Evolutionary conservation across 495 filamentous ascomycete species (phyloP), one percentile per base, ranked within the genome.

Genomic region (Talaromyces trachyspermus): DNA sequence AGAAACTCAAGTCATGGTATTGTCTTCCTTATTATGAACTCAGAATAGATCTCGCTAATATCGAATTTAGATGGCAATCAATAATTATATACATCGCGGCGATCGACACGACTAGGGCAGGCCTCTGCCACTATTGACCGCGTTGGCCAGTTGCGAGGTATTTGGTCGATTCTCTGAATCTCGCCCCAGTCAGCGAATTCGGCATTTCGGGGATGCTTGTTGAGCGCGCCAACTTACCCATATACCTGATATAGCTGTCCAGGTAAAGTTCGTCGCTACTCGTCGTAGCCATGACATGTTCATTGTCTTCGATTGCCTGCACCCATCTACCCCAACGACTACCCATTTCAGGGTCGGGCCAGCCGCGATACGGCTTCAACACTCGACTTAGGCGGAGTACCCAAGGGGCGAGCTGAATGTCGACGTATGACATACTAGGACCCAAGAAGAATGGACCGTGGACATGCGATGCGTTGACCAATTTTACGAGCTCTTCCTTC

Each of bases 341-440:
- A 5, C 79, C 83, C 11, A 74, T 69, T 49, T 82, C 74, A 7
- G 88, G 78, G 38, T 86, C 81, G 20, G 80, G 79, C 87, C 87
- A 95, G 24, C 78, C 82, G 18, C 85, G 77, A 56, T 90, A 90
- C n/a, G 81, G 84, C 43, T 81, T 80, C 44, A 95, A 69, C 20
- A 95, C 86, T 14, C 81, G 72, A 10, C 74, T 70, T 44, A 95
- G 64, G 1, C 91, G 81, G 25, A 95, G 56, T 40, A 92, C 76
- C 79, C 91, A 97, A 6, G 91, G 91, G 6, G 89, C 90, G 39
- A 91, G 77, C 54, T 92, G 86, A 18, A 95, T 74, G 54, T 97
- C 91, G 3, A 95, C 89, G 50, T 87, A 85, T 25, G 80, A 83
- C 20, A 92, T 65, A 11, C 77, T 63, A 11, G 69, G 65, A 7